Evolutionary conservation across 495 filamentous ascomycete species (phyloP), one percentile per base, ranked within the genome.

Genomic region (Rostrohypoxylon terebratum): DNA sequence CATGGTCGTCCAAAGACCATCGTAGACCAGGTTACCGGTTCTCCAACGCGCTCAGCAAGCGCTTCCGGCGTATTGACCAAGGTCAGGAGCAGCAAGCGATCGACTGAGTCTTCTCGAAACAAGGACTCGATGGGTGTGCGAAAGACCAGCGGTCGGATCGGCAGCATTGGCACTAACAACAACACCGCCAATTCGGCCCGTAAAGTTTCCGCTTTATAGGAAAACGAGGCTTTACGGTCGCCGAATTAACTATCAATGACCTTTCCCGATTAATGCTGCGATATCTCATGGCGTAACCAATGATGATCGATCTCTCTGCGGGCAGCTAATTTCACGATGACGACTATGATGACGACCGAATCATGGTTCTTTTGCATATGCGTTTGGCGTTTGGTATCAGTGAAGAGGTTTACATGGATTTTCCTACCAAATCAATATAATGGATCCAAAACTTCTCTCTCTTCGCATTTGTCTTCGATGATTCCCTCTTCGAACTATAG

Each of bases 71-170:
- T 96, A 14, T 86, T 90, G 53, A 85, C 85, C 68, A 98, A 97
- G 85, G 85, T 91, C 53, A 87, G 94, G 38, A 86, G 90, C 0
- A 90, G 87, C 74, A 90, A 86, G 81, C 62, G 81, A 90, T 89
- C 71, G 82, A 85, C 75, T 86, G 86, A 71, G 82, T 85, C 82
- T 84, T 80, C 54, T 69, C 83, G 81, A 47, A 84, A 61, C 54
- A 86, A 87, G 75, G 83, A 85, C 69, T 82, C 75, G 61, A 85
- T 84, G 25, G 93, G 93, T 13, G 90, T 98, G 23, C 88, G 95
- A 60, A 99, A 99, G 83, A 91, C 91, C 5, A 97, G 94, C 78
- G 93, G 94, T n/a, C 88, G 95, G 8, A 86, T 97, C n/a, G 94
- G 94, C 7, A 97, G 94, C 76, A 82, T 91, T 14, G 89, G 90